Evolutionary conservation across 2,329 filamentous ascomycete species (phyloP), one percentile per base, ranked within the genome.

Genomic region (Trichoderma sp.): DNA sequence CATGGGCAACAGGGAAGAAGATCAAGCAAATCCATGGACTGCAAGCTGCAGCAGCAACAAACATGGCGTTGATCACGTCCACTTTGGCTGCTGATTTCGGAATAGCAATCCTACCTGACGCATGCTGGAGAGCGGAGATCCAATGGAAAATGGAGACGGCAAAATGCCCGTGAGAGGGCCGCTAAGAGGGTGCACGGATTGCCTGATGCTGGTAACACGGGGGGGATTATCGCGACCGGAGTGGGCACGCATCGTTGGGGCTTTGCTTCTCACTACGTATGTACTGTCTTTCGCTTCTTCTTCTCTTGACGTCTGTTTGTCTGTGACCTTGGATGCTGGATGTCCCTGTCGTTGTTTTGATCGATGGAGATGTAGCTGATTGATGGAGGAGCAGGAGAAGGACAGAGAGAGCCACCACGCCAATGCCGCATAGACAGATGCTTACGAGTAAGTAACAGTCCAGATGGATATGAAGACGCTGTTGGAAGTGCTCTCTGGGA

Each of bases 101-200:
- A 28, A 28, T 28, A 28, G 28, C 7, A 3, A 7, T 1, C 7
- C 2, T 30, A 2, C 30, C 9, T 30, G 30, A 30, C 30, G 30
- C 30, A 30, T 30, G 30, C 30, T 30, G 28, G 28, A 34, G 28
- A 52, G 9, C 17, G 50, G 50, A 34, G 50, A 52, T 39, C 34
- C 34, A 39, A 39, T 52, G 50, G 50, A 28, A 34, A 28, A 52
- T 52, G 50, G 50, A 34, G 50, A 52, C n/a, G 26, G 17, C 17
- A 52, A 30, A 17, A 24, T 39, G 34, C 34, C 34, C 10, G 34
- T 14, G 50, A 34, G 50, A 52, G 28, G 26, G 26, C 28, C 50
- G 50, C 50, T 52, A 52, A 39, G 50, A 52, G 26, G 19, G 50
- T 30, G 50, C 50, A 52, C 50, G 50, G 28, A 52, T 52, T 52